Percentiles rank a stretch among this genome's conserved stretches.
Evolutionary conservation across 139 green algal species (phyloP).

Genomic region (Nannochloris sp.): DNA sequence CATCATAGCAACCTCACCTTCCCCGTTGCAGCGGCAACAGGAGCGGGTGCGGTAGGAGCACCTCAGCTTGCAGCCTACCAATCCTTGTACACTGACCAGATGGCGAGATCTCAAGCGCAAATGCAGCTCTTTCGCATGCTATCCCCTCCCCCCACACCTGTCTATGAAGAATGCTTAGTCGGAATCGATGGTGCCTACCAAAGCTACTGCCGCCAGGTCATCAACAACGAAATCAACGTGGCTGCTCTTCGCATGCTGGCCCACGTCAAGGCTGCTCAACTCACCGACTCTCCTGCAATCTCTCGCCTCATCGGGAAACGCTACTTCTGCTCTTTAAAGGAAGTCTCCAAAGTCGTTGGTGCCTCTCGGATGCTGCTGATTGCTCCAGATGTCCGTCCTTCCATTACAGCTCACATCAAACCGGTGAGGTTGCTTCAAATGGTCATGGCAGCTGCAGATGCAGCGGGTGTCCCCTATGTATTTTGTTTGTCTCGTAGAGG

Average conservation of each 20-base stretch:
- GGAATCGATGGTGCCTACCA: slow-evolving; percentile 20
- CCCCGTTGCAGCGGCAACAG: too few relatives aligned
- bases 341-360: slow-evolving; percentile 65
- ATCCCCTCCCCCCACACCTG: too few relatives aligned
- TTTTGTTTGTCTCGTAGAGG: slow-evolving; percentile 74
- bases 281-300: background rate
- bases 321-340: slow-evolving; percentile 34
- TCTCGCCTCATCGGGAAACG: slow-evolving; percentile 1
- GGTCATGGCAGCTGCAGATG: slow-evolving; percentile 45
- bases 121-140: too few relatives aligned
- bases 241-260: background rate
- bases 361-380: slow-evolving; percentile 51
- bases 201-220: slow-evolving; percentile 29
- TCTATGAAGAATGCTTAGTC: slow-evolving; percentile 9
- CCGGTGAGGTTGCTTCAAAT: slow-evolving; percentile 43
- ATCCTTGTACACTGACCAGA: too few relatives aligned
- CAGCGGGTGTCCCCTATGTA: slow-evolving; percentile 37
- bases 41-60: too few relatives aligned
- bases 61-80: too few relatives aligned
- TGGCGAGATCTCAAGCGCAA: too few relatives aligned
- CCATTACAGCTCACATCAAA: slow-evolving; percentile 14
- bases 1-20: too few relatives aligned
- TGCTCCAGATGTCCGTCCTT: slow-evolving; percentile 61
- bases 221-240: slow-evolving; percentile 14
- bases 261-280: slow-evolving; percentile 6